Evolutionary conservation across 1,139 yeast species (phyloP).

Genomic region (Pichia sp.): DNA sequence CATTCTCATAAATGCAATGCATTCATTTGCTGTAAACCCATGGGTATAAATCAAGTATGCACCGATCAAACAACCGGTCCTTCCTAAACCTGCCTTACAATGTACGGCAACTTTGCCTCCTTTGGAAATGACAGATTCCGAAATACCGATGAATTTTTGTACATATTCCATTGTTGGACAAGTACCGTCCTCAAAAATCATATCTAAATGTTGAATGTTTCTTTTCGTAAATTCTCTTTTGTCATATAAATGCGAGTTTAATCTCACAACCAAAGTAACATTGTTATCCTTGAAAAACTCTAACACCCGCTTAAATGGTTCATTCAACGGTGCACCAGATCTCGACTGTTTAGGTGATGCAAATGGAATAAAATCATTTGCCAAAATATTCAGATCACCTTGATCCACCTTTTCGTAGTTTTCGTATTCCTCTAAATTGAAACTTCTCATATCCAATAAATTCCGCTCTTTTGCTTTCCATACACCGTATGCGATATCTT

Average conservation of each 20-base stretch:
- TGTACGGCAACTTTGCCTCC: conserved; percentile 97
- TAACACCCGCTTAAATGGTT: conserved; percentile 73
- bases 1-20: conserved; percentile 94
- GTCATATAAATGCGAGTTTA: conserved; percentile 87
- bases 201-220: conserved; percentile 83
- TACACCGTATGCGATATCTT: conserved; percentile 90
- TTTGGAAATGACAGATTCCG: conserved; percentile 73
- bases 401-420: conserved; percentile 92
- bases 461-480: conserved; percentile 98
- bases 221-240: conserved; percentile 72
- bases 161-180: conserved; percentile 94
- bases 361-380: conserved; percentile 93
- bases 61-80: conserved; percentile 96
- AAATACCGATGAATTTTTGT: conserved; percentile 87
- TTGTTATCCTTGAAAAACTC: conserved; percentile 63
- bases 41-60: conserved; percentile 94
- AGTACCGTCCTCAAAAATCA: conserved; percentile 97
- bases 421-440: conserved; percentile 89
- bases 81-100: conserved; percentile 95
- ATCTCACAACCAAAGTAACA: conserved; percentile 83
- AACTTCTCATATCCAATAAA: conserved; percentile 77
- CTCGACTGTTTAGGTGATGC: conserved; percentile 88
- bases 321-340: conserved; percentile 42
- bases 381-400: conserved; percentile 88
- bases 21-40: conserved; percentile 95